These are phyloP conservation scores for Saturnispora saitoi DNA, from an alignment of 805 yeast species.

Conservation along the genomic window DNA sequence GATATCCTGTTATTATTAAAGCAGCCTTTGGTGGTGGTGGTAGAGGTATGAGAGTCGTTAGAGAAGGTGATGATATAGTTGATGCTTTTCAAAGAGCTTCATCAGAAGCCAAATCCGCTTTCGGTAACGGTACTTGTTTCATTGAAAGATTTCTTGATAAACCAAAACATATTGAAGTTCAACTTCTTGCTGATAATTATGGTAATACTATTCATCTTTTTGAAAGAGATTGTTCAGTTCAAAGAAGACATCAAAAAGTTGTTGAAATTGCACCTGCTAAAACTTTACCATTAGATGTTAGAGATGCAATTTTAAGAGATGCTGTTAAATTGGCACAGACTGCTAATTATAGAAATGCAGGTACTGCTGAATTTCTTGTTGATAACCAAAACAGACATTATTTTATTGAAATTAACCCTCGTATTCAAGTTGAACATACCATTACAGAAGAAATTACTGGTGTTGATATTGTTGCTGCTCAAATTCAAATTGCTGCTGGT, in stretches of 20 bases:
- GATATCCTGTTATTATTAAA: conserved; percentile 91
- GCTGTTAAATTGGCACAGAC: conserved; percentile 76
- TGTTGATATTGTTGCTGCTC: conserved; percentile 83
- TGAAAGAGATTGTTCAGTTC: conserved; percentile 96
- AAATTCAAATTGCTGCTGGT: conserved; percentile 44
- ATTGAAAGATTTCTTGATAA: conserved; percentile 90
- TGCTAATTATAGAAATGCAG: conserved; percentile 91
- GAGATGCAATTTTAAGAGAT: conserved; percentile 89
- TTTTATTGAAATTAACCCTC: conserved; percentile 91
- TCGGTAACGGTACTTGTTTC: conserved; percentile 96
- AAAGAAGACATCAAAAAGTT: conserved; percentile 92
- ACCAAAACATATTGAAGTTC: conserved; percentile 94
- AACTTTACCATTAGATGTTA: conserved; percentile 67
- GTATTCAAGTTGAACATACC: conserved; percentile 97
- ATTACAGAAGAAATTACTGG: conserved; percentile 95
- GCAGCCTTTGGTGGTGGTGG: conserved; percentile 99
- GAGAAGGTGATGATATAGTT: conserved; percentile 69
- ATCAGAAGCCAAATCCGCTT: conserved; percentile 87
- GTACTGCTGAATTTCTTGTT: conserved; percentile 93
- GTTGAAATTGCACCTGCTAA: conserved; percentile 99
- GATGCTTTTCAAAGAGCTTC: conserved; percentile 82
- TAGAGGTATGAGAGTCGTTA: conserved; percentile 92
- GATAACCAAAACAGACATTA: conserved; percentile 83
- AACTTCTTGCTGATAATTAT: conserved; percentile 90
- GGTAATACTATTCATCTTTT: conserved; percentile 92